Evolutionary conservation across 2,329 filamentous ascomycete genomes (phyloP).

Genomic region (Amauroascus niger): DNA sequence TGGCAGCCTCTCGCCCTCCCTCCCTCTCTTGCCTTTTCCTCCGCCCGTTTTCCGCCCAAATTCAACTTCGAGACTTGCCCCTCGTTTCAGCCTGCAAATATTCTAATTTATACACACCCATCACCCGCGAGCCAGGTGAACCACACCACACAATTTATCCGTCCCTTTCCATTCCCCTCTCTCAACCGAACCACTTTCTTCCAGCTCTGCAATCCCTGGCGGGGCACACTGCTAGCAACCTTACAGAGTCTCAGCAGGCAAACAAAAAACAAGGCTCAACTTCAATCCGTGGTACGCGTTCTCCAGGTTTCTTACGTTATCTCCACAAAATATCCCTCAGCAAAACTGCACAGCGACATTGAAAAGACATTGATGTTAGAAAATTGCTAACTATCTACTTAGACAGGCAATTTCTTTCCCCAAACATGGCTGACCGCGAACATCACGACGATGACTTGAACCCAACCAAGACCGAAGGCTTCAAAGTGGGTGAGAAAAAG

Average conservation of each 20-base stretch:
- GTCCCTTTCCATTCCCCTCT: background rate
- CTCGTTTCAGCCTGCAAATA: conserved; percentile 5
- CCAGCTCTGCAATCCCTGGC: too few species aligned
- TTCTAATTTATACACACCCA: too few species aligned
- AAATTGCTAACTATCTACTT: background rate
- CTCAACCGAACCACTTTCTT: too few species aligned
- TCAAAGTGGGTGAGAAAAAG: conserved; percentile 99
- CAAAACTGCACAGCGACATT: background rate
- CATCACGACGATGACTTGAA: conserved; percentile 69
- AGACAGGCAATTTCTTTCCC: background rate
- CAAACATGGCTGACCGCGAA: conserved; percentile 51
- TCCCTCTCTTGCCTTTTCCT: too few species aligned
- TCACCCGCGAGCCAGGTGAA: background rate
- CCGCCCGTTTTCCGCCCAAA: too few species aligned
- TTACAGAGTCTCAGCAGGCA: background rate
- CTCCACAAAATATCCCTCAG: too few species aligned
- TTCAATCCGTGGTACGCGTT: background rate
- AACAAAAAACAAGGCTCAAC: background rate
- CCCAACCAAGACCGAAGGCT: conserved; percentile 83
- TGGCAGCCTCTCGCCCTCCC: too few species aligned
- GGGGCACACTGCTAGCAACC: background rate
- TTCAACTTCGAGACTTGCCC: background rate
- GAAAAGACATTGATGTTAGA: background rate
- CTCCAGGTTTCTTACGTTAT: too few species aligned
- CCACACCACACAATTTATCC: background rate